These are phyloP conservation scores for Lenwebbia sp. DNA, from an alignment of 345 rosid species.

Conservation along the genomic window DNA sequence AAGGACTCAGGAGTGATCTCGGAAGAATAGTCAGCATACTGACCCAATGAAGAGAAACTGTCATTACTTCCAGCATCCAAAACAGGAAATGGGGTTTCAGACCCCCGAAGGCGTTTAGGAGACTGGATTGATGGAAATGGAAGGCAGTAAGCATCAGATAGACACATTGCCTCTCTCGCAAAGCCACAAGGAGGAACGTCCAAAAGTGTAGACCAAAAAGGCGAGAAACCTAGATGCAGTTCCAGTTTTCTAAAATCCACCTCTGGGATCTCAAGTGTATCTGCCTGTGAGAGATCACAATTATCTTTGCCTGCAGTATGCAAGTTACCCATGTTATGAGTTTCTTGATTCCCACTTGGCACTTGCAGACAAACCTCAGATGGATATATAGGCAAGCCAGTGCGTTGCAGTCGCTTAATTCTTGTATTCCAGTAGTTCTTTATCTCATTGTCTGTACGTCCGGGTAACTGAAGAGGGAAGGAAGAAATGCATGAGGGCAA, in stretches of 20 bases:
- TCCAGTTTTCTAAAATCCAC: slow-evolving; percentile 30
- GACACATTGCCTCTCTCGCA: slow-evolving; percentile 12
- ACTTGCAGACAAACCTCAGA: slow-evolving; percentile 31
- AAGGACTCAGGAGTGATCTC: slow-evolving; percentile 9
- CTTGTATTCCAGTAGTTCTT: slow-evolving; percentile 71
- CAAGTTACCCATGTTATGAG: slow-evolving; percentile 7
- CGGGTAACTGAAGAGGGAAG: slow-evolving; percentile 36
- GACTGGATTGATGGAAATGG: slow-evolving; percentile 16
- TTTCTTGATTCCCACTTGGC: slow-evolving; percentile 19
- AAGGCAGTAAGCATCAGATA: slow-evolving; percentile 13
- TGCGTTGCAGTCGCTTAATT: slow-evolving; percentile 41
- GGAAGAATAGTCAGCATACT: slow-evolving; percentile 6
- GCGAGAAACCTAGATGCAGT: slow-evolving; percentile 11
- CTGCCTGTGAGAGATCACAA: slow-evolving; percentile 22
- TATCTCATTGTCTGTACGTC: slow-evolving; percentile 71
- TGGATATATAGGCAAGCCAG: slow-evolving; percentile 54
- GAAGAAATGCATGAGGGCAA: background rate
- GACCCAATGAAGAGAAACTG: slow-evolving; percentile 11
- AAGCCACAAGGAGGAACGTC: slow-evolving; percentile 19
- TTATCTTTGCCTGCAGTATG: slow-evolving; percentile 16
- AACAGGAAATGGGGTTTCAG: slow-evolving; percentile 5
- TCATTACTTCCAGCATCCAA: slow-evolving; percentile 7
- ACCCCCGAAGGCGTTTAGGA: slow-evolving; percentile 24
- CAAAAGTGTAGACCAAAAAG: slow-evolving; percentile 16
- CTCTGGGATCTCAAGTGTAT: slow-evolving; percentile 35